Conservation (phyloP, 2,329 filamentous ascomycete species). For the Penicillium sp. region DNA sequence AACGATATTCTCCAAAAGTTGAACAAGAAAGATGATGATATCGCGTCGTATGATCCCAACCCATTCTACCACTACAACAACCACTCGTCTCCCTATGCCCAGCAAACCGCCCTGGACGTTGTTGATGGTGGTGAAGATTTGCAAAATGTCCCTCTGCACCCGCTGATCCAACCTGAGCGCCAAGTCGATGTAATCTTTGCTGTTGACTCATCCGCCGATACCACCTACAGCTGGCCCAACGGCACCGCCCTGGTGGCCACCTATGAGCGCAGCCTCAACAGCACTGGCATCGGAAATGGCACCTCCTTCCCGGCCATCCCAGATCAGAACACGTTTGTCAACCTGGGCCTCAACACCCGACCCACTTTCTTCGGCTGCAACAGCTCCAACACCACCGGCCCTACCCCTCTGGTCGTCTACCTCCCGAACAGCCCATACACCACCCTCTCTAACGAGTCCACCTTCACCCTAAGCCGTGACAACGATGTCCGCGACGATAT, state of each 20-base stretch:
- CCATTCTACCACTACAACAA: constrained; percentile 72
- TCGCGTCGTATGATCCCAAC: constrained; percentile 75
- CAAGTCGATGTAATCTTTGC: constrained; percentile 80
- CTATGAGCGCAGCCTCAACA: constrained; percentile 67
- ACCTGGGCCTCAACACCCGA: constrained; percentile 71
- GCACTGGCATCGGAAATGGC: constrained; percentile 62
- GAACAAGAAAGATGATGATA: constrained; percentile 67
- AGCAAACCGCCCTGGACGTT: constrained; percentile 63
- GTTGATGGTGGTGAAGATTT: constrained; percentile 79
- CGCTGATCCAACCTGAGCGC: constrained; percentile 74
- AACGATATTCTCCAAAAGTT: constrained; percentile 58
- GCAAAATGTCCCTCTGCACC: constrained; percentile 79
- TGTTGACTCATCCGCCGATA: constrained; percentile 77
- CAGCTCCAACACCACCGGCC: constrained; percentile 62
- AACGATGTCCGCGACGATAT: constrained; percentile 72
- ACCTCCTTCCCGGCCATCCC: constrained; percentile 75
- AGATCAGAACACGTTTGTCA: constrained; percentile 76
- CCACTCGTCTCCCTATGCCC: constrained; percentile 61
- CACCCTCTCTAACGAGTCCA: constrained; percentile 76
- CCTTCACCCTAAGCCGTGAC: constrained; percentile 70
- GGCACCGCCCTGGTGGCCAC: constrained; percentile 75
- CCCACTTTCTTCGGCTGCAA: constrained; percentile 85
- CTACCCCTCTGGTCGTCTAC: constrained; percentile 77
- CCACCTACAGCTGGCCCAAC: constrained; percentile 71
- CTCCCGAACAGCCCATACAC: constrained; percentile 84